Evolutionary conservation across 2,329 filamentous ascomycete species (phyloP).

Genomic region (Chaetomium sp.): DNA sequence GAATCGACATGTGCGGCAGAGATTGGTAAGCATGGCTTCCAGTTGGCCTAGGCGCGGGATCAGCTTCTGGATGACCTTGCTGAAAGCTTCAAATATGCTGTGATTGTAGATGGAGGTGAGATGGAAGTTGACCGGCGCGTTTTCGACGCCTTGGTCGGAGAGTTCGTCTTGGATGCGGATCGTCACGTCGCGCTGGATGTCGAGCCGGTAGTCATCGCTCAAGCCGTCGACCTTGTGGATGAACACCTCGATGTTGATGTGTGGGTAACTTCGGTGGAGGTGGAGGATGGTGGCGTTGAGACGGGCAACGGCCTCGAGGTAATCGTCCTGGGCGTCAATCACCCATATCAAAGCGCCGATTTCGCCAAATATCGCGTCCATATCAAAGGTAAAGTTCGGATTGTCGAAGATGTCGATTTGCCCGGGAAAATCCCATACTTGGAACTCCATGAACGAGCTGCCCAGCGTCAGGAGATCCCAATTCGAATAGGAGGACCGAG

Average conservation of each 20-base stretch:
- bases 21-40: slow-evolving; percentile 87
- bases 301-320: slow-evolving; percentile 80
- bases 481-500: background rate
- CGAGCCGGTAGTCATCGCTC: slow-evolving; percentile 90
- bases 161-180: slow-evolving; percentile 96
- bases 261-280: slow-evolving; percentile 80
- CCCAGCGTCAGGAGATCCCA: slow-evolving; percentile 17
- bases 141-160: slow-evolving; percentile 86
- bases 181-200: slow-evolving; percentile 93
- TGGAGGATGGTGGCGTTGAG: slow-evolving; percentile 86
- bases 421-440: slow-evolving; percentile 95
- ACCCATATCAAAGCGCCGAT: slow-evolving; percentile 97
- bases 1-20: slow-evolving; percentile 89
- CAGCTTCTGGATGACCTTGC: slow-evolving; percentile 95
- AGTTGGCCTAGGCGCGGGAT: slow-evolving; percentile 89
- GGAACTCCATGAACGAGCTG: slow-evolving; percentile 98
- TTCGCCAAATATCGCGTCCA: slow-evolving; percentile 88
- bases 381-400: slow-evolving; percentile 80
- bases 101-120: slow-evolving; percentile 98
- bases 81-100: slow-evolving; percentile 93
- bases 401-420: slow-evolving; percentile 87
- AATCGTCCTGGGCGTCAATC: slow-evolving; percentile 97
- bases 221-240: slow-evolving; percentile 99
- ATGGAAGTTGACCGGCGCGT: slow-evolving; percentile 89
- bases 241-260: slow-evolving; percentile 96